A percentile compares a stretch with the other conserved stretches of the same genome.
Evolutionary conservation across 2,329 filamentous ascomycete genomes (phyloP).

Genomic region (Colletotrichum cereale): DNA sequence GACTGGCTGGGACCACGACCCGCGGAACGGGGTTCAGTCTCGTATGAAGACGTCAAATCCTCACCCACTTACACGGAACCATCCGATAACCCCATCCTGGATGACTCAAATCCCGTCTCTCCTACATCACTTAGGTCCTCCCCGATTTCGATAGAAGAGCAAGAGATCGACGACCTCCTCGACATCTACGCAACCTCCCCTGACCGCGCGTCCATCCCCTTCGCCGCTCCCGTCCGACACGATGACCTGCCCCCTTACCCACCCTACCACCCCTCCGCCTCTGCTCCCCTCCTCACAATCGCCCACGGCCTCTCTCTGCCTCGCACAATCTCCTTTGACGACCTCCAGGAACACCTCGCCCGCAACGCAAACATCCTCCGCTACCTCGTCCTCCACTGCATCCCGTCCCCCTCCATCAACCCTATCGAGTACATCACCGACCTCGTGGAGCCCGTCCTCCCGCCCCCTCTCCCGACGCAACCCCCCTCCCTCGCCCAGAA

Average conservation of each 20-base stretch:
- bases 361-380: constrained; percentile 43
- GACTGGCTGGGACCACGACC: not conserved
- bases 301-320: constrained; percentile 36
- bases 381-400: constrained; percentile 39
- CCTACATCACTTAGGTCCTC: not conserved
- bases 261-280: constrained; percentile 4
- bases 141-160: not conserved
- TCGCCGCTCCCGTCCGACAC: not conserved
- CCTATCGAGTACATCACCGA: constrained; percentile 11
- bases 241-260: constrained; percentile 24
- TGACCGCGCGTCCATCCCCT: not conserved
- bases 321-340: not conserved
- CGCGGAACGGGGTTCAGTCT: not conserved
- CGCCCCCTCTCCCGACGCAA: not conserved
- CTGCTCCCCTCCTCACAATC: constrained; percentile 29
- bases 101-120: not conserved
- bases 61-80: not conserved
- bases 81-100: not conserved
- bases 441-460: constrained; percentile 13
- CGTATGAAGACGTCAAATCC: not conserved
- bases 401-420: constrained; percentile 26
- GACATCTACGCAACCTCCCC: constrained; percentile 6
- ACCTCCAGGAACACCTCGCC: constrained; percentile 39
- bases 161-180: constrained; percentile 8
- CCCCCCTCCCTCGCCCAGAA: not conserved